A percentile compares a stretch with the other conserved stretches of the same genome.
These are phyloP conservation scores for Saccharomyces hybrid DNA, from an alignment of 1,139 yeast genomes.

Conservation along the genomic window DNA sequence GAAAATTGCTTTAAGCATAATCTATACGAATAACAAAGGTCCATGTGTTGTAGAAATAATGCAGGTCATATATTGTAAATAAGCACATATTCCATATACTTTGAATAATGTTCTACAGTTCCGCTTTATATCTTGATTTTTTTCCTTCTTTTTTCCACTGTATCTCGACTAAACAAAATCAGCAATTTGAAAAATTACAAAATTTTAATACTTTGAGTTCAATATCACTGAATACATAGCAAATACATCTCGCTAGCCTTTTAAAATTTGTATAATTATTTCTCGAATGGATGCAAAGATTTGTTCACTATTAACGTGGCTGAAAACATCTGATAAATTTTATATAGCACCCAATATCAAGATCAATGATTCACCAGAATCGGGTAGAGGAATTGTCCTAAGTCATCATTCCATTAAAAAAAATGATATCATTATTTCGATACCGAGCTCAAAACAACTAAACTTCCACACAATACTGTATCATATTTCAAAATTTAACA, in stretches of 20 bases:
- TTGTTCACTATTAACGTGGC: conserved; percentile 18
- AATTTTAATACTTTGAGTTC: no score
- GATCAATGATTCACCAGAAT: conserved; percentile 33
- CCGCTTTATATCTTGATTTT: not conserved
- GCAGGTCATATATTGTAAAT: not conserved
- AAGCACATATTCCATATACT: not conserved
- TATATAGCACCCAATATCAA: conserved; percentile 18
- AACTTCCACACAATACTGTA: conserved; percentile 50
- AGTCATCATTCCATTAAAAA: conserved; percentile 32
- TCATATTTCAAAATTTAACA: conserved; percentile 35
- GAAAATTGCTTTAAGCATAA: not conserved
- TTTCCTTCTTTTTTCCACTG: not conserved
- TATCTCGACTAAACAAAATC: not conserved
- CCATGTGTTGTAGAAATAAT: not conserved
- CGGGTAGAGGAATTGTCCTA: conserved; percentile 60
- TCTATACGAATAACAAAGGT: not conserved
- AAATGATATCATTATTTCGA: conserved; percentile 43
- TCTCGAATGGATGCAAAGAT: conserved; percentile 14
- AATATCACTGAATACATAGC: no score
- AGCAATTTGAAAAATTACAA: not conserved
- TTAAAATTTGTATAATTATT: not conserved
- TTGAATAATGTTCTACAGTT: not conserved
- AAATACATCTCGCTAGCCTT: no score
- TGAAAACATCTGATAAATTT: conserved; percentile 15
- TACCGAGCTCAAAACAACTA: conserved; percentile 53